These are phyloP conservation scores for Podochytrium sp. DNA, from an alignment of 192 early-diverging fungal species.

Conservation along the genomic window DNA sequence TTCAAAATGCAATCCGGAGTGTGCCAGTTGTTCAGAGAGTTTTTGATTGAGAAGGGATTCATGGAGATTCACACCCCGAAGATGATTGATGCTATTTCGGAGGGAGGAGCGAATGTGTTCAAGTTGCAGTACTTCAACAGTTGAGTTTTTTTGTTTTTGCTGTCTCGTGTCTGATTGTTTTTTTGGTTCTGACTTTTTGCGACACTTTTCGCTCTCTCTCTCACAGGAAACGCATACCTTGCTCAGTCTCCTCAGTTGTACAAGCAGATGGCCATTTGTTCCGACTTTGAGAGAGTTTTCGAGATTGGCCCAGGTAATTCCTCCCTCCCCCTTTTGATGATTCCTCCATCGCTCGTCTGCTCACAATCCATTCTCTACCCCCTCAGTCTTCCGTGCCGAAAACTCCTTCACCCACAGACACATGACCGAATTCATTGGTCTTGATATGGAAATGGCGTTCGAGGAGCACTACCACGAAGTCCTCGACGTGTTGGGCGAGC, in stretches of 20 bases:
- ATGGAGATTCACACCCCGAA: slow-evolving; percentile 99
- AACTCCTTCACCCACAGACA: slow-evolving; percentile 97
- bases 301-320: slow-evolving; percentile 87
- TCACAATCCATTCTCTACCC: too few relatives aligned
- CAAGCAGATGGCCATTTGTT: slow-evolving; percentile 98
- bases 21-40: slow-evolving; percentile 94
- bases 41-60: slow-evolving; percentile 76
- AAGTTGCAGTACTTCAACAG: slow-evolving; percentile 95
- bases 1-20: slow-evolving; percentile 97
- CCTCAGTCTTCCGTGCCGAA: slow-evolving; percentile 99
- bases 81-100: slow-evolving; percentile 87
- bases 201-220: background rate
- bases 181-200: background rate
- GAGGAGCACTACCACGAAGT: slow-evolving; percentile 99
- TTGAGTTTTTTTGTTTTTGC: slow-evolving; percentile 43
- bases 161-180: background rate
- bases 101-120: slow-evolving; percentile 99
- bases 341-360: slow-evolving; percentile 9
- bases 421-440: slow-evolving; percentile 97
- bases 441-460: slow-evolving; percentile 99
- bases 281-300: slow-evolving; percentile 97
- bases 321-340: background rate
- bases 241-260: slow-evolving; percentile 99
- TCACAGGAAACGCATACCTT: slow-evolving; percentile 78
- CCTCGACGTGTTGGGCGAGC: slow-evolving; percentile 87